These are phyloP conservation scores for Abelmoschus esculentus DNA, from an alignment of 345 rosid species.

Conservation along the genomic window DNA sequence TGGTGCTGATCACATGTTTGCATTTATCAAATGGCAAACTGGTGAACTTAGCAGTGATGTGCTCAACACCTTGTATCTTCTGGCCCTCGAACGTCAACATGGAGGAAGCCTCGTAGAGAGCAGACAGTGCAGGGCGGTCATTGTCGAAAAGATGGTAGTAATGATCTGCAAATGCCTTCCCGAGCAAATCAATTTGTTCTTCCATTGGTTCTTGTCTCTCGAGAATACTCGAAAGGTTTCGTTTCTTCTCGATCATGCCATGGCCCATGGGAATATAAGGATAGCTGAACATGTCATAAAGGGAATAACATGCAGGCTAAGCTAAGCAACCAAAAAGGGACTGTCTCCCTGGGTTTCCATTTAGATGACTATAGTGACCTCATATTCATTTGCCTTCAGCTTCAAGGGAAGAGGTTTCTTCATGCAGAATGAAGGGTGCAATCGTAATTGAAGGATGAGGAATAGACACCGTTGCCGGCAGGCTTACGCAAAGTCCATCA, in stretches of 20 bases:
- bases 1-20: constrained; percentile 56
- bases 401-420: background rate
- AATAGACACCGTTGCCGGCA: constrained; percentile 36
- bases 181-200: constrained; percentile 52
- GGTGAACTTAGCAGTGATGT: constrained; percentile 51
- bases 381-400: background rate
- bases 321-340: background rate
- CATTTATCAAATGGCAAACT: constrained; percentile 63
- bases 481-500: constrained; percentile 36
- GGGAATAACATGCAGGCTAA: constrained; percentile 3
- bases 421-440: constrained; percentile 8
- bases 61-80: constrained; percentile 42
- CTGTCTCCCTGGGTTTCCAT: background rate
- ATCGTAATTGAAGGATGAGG: constrained; percentile 22
- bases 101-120: constrained; percentile 58
- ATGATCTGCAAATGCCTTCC: constrained; percentile 68
- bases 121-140: constrained; percentile 39
- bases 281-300: constrained; percentile 1
- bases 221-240: constrained; percentile 7
- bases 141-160: constrained; percentile 70
- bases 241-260: constrained; percentile 1
- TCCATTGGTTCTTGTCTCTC: constrained; percentile 27
- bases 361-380: constrained; percentile 21
- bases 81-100: constrained; percentile 84
- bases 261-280: constrained; percentile 11